Evolutionary conservation across 192 early-diverging fungal genomes (phyloP).

Genomic region (Rhizophagus sp.): DNA sequence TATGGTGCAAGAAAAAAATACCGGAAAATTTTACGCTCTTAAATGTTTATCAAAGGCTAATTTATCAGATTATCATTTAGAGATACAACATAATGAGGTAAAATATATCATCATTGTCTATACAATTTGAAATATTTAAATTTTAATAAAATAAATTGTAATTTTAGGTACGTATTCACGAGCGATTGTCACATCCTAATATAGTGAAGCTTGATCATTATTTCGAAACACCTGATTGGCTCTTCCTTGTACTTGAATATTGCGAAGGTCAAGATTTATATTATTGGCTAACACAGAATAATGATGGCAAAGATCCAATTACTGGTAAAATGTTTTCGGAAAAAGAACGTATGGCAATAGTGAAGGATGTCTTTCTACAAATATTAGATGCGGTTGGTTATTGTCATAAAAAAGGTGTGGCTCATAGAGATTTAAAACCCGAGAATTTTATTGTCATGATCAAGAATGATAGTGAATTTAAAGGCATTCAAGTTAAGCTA

Average conservation of each 20-base stretch:
- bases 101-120: no score
- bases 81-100: slow-evolving; percentile 68
- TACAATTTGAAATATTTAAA: no score
- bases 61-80: slow-evolving; percentile 62
- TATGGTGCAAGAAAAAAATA: slow-evolving; percentile 59
- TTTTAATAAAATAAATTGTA: no score
- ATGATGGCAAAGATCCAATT: slow-evolving; percentile 39
- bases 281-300: slow-evolving; percentile 49
- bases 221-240: slow-evolving; percentile 70
- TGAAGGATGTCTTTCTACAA: slow-evolving; percentile 71
- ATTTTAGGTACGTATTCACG: slow-evolving; percentile 51
- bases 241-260: slow-evolving; percentile 72
- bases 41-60: slow-evolving; percentile 73
- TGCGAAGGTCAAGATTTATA: slow-evolving; percentile 53
- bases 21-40: slow-evolving; percentile 62
- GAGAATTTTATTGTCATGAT: slow-evolving; percentile 65
- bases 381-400: slow-evolving; percentile 72
- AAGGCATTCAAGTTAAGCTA: slow-evolving; percentile 61
- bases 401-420: slow-evolving; percentile 74
- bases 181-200: slow-evolving; percentile 58
- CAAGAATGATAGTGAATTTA: slow-evolving; percentile 25
- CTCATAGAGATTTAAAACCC: slow-evolving; percentile 91
- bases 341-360: slow-evolving; percentile 59
- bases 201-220: slow-evolving; percentile 65
- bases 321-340: slow-evolving; percentile 52